These are phyloP conservation scores for Gonium pectorale DNA, from an alignment of 139 green algal species.

Conservation along the genomic window DNA sequence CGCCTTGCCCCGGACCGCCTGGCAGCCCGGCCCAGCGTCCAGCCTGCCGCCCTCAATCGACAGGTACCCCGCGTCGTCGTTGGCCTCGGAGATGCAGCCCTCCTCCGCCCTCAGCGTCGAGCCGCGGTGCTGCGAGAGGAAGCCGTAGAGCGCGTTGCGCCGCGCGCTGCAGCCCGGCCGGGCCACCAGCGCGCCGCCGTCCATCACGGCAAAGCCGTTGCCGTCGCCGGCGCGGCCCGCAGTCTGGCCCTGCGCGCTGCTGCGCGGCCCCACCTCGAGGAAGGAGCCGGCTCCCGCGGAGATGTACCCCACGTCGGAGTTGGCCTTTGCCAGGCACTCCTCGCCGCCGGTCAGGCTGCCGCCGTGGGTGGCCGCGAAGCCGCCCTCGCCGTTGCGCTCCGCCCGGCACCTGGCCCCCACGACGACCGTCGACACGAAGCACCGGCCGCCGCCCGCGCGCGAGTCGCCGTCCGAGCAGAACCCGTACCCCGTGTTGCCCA, in stretches of 20 bases:
- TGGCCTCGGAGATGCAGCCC: background rate
- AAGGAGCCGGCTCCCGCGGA: background rate
- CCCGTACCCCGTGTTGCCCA: background rate
- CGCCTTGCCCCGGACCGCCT: background rate
- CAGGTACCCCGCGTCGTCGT: conserved; percentile 6
- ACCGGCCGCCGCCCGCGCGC: background rate
- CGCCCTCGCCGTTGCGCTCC: background rate
- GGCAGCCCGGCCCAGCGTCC: background rate
- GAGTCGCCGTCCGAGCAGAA: too few species aligned
- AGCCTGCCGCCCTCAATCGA: background rate
- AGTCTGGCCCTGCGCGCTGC: background rate
- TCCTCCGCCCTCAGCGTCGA: background rate
- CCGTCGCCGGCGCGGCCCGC: background rate
- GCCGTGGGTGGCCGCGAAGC: background rate
- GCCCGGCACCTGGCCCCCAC: background rate
- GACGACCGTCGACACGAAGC: background rate
- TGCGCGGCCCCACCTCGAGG: background rate
- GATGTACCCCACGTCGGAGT: background rate
- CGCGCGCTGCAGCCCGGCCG: background rate
- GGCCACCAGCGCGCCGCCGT: background rate
- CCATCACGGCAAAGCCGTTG: background rate
- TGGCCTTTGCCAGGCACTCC: background rate
- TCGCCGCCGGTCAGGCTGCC: background rate
- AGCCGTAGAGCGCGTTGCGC: background rate
- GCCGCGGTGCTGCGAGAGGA: background rate